Evolutionary conservation across 805 yeast genomes (phyloP), one percentile per base, ranked within the genome.

Genomic region (Danielia reshetovae): DNA sequence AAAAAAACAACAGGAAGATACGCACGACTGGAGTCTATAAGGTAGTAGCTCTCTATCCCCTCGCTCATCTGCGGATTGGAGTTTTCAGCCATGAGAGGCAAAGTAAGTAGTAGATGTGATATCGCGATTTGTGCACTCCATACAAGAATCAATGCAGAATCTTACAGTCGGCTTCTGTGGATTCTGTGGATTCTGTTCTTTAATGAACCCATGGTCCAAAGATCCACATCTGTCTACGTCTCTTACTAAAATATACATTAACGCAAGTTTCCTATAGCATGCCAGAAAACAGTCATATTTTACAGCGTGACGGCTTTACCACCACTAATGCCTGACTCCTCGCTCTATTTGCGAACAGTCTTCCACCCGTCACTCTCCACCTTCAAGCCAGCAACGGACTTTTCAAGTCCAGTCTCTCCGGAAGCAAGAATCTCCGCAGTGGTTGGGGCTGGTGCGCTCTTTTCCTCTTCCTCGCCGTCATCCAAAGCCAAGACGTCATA

Each of bases 21-120:
- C 57, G 18, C 42, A 51, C 57, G 48, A 17, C 31, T 42, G 27
- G 40, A 27, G 37, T 52, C 53, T 12, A 52, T 42, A 13, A 52
- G 45, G 27, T 54, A 54, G 30, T 36, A 47, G 10, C 48, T 45
- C 12, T 46, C 47, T 21, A 40, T 18, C 7, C 29, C 28, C 21
- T 27, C 29, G 12, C 9, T n/a, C n/a, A n/a, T n/a, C n/a, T n/a
- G n/a, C n/a, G n/a, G n/a, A n/a, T n/a, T n/a, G n/a, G n/a, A n/a
- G n/a, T n/a, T n/a, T n/a, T n/a, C n/a, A n/a, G n/a, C n/a, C n/a
- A n/a, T n/a, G n/a, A n/a, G n/a, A n/a, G n/a, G n/a, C n/a, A n/a
- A n/a, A n/a, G n/a, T n/a, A n/a, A n/a, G n/a, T n/a, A n/a, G n/a
- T n/a, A n/a, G n/a, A n/a, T n/a, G n/a, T n/a, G n/a, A n/a, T n/a